phyloP scores from a whole-genome alignment of 306 rosid genomes.

The Vigna angularis region DNA sequence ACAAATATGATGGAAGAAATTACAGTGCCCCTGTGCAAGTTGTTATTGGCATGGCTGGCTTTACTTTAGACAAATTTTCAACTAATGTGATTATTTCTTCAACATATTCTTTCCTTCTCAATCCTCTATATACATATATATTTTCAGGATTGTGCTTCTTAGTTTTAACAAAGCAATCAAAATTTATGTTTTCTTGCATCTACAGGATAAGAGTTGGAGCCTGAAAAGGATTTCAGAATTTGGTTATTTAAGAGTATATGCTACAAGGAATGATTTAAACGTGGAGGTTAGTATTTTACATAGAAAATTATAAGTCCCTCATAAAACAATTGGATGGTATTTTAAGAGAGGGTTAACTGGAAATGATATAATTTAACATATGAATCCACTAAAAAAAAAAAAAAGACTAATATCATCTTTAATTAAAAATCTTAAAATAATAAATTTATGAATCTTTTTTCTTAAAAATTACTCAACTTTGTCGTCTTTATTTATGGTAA shows the following conservation, averaged over 20 bases:
- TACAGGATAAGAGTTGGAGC: slow-evolving; percentile 67
- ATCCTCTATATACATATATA: neutral
- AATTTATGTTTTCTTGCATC: slow-evolving; percentile 8
- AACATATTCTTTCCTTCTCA: slow-evolving; percentile 9
- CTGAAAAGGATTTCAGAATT: neutral
- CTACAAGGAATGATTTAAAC: neutral
- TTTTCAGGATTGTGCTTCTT: neutral
- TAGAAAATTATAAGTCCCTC: neutral
- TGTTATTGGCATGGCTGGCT: slow-evolving; percentile 92
- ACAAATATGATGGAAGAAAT: slow-evolving; percentile 66
- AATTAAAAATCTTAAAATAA: no score
- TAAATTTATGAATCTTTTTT: no score
- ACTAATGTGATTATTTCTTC: slow-evolving; percentile 46
- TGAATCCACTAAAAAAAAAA: no score
- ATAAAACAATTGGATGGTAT: no score
- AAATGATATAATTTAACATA: no score
- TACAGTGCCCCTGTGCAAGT: slow-evolving; percentile 86
- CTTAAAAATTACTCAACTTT: no score
- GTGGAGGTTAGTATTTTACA: neutral
- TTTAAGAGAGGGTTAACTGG: no score
- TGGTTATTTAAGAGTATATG: slow-evolving; percentile 8
- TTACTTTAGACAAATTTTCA: slow-evolving; percentile 66
- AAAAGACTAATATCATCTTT: no score
- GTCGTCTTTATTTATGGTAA: no score
- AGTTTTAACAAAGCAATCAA: slow-evolving; percentile 1